A percentile compares a stretch with the other conserved stretches of the same genome.
Conservation (phyloP, 129 eudicot species). For the Pulicaria dysenterica region DNA sequence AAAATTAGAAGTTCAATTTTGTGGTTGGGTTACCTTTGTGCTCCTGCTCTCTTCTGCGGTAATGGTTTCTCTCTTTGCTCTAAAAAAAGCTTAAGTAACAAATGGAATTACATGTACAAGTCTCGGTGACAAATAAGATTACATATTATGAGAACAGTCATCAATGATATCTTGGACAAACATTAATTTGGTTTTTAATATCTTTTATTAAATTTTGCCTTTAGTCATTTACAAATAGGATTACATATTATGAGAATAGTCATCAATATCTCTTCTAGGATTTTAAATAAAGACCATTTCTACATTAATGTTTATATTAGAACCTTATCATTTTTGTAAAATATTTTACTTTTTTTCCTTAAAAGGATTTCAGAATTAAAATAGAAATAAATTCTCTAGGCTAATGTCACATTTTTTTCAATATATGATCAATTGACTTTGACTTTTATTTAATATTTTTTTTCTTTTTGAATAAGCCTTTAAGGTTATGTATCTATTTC, state of each 20-base stretch:
- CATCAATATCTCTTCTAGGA: constrained; percentile 15
- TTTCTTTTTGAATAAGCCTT: not conserved
- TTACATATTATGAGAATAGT: constrained; percentile 13
- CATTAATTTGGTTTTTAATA: constrained; percentile 14
- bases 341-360: constrained; percentile 22
- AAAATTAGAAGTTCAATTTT: not conserved
- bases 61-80: constrained; percentile 21
- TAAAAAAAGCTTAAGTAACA: constrained; percentile 16
- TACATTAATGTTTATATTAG: constrained; percentile 1
- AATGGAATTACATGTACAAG: not conserved
- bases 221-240: constrained; percentile 7
- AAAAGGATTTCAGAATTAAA: constrained; percentile 16
- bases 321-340: constrained; percentile 20
- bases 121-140: constrained; percentile 16
- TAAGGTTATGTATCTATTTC: not conserved
- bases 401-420: constrained; percentile 15
- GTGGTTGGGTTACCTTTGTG: constrained; percentile 27
- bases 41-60: constrained; percentile 30
- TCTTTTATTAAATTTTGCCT: constrained; percentile 1
- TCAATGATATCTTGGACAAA: constrained; percentile 5
- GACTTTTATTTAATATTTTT: not conserved
- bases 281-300: constrained; percentile 17
- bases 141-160: not conserved
- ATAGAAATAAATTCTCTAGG: constrained; percentile 10
- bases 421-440: constrained; percentile 20